Conservation (phyloP, 2,329 filamentous ascomycete genomes). For the Huntiella bhutanensis region DNA sequence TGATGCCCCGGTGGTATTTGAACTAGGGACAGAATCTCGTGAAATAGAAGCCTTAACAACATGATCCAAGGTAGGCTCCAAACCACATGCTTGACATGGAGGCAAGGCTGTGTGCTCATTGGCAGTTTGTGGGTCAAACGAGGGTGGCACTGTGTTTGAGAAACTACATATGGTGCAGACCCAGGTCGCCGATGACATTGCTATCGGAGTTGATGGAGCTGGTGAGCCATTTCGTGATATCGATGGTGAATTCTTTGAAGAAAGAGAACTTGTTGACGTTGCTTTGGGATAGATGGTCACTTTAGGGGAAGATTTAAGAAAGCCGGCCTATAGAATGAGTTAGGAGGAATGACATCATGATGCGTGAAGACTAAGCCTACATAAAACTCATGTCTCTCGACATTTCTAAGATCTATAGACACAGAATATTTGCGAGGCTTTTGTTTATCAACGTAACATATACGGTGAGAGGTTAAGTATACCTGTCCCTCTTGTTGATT, state of each 20-base stretch:
- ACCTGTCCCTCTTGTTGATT: constrained; percentile 91
- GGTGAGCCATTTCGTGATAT: background rate
- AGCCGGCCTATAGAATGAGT: constrained; percentile 38
- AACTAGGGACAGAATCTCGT: too few relatives aligned
- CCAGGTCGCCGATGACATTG: constrained; percentile 54
- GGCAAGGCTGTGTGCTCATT: constrained; percentile 63
- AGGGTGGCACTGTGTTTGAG: constrained; percentile 78
- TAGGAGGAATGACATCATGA: background rate
- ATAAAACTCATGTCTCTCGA: constrained; percentile 82
- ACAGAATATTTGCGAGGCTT: constrained; percentile 73
- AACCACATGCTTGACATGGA: constrained; percentile 81
- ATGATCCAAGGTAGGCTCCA: constrained; percentile 69
- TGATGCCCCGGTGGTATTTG: too few relatives aligned
- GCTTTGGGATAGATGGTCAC: constrained; percentile 76
- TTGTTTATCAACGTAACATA: constrained; percentile 82
- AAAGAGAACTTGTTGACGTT: constrained; percentile 30
- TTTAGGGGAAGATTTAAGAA: constrained; percentile 87
- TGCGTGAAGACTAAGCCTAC: constrained; percentile 33
- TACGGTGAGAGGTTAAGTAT: constrained; percentile 86
- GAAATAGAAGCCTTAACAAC: constrained; percentile 75
- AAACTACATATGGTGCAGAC: constrained; percentile 92
- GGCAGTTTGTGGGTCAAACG: constrained; percentile 73
- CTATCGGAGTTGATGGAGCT: background rate
- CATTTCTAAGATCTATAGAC: constrained; percentile 71
- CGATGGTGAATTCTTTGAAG: background rate